Evolutionary conservation across 345 rosid genomes (phyloP).

Genomic region (Citrus sp.): DNA sequence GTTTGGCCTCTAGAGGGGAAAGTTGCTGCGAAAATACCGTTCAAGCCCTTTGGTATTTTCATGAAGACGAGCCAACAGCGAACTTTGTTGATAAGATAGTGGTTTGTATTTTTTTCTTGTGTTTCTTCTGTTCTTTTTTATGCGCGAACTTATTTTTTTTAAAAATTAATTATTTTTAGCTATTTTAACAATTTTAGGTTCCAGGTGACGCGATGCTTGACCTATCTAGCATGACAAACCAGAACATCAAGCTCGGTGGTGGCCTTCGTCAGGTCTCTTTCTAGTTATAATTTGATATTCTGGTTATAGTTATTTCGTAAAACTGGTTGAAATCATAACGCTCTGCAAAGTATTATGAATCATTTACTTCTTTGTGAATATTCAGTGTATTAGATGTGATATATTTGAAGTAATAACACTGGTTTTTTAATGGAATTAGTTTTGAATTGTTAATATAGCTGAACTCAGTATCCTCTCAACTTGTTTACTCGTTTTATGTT

Average conservation of each 20-base stretch:
- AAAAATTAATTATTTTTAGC: too few species aligned
- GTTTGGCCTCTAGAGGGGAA: too few species aligned
- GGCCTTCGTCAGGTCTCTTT: conserved; percentile 75
- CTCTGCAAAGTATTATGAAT: neutral
- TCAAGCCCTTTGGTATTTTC: too few species aligned
- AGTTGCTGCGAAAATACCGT: too few species aligned
- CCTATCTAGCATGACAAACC: conserved; percentile 66
- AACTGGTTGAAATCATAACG: neutral
- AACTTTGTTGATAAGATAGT: too few species aligned
- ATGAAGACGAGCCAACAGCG: too few species aligned
- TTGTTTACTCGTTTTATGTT: too few species aligned
- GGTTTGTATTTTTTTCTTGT: too few species aligned
- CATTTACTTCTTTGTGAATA: neutral
- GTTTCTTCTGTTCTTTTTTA: too few species aligned
- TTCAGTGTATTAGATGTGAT: too few species aligned
- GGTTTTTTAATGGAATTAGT: neutral
- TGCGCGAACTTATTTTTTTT: too few species aligned
- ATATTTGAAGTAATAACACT: neutral
- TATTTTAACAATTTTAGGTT: conserved; percentile 30
- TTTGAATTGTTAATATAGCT: neutral
- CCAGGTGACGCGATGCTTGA: conserved; percentile 85
- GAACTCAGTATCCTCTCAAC: neutral
- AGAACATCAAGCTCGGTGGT: conserved; percentile 77
- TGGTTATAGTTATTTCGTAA: neutral
- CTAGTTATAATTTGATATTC: neutral